Conservation (phyloP, 192 early-diverging fungal species). For the Backusella australiensis region DNA sequence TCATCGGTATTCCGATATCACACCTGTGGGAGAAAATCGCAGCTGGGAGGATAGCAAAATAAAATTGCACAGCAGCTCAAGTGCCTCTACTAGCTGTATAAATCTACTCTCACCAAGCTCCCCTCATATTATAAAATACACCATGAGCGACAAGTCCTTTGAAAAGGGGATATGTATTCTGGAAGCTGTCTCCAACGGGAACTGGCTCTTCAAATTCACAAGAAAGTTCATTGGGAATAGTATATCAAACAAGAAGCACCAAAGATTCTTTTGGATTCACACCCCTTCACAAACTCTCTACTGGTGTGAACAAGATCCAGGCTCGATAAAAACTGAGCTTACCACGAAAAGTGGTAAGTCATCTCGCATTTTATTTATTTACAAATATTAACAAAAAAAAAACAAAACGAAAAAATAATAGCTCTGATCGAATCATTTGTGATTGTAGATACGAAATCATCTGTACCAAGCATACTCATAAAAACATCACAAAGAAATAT, state of each 20-base stretch:
- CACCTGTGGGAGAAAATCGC: not conserved
- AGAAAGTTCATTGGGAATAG: constrained; percentile 44
- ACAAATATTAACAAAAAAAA: not conserved
- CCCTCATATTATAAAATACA: not conserved
- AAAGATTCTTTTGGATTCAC: constrained; percentile 79
- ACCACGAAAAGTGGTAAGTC: constrained; percentile 49
- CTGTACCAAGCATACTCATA: constrained; percentile 59
- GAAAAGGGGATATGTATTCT: not conserved
- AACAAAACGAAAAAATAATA: not conserved
- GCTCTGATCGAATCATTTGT: constrained; percentile 21
- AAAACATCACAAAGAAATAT: constrained; percentile 65
- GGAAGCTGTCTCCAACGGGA: constrained; percentile 34
- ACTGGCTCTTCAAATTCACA: constrained; percentile 73
- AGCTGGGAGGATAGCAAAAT: not conserved
- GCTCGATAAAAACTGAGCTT: constrained; percentile 32
- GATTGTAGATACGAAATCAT: constrained; percentile 33
- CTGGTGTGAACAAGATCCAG: constrained; percentile 70
- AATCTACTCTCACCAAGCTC: not conserved
- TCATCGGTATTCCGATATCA: not conserved
- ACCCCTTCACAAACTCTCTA: constrained; percentile 75
- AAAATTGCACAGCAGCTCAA: constrained; percentile 2
- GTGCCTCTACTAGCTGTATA: not conserved
- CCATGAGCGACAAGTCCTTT: not conserved
- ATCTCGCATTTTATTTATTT: not conserved
- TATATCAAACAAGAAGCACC: constrained; percentile 56